These are phyloP conservation scores for Pholiota molesta DNA, from an alignment of 768 basidiomycete species.

Conservation along the genomic window DNA sequence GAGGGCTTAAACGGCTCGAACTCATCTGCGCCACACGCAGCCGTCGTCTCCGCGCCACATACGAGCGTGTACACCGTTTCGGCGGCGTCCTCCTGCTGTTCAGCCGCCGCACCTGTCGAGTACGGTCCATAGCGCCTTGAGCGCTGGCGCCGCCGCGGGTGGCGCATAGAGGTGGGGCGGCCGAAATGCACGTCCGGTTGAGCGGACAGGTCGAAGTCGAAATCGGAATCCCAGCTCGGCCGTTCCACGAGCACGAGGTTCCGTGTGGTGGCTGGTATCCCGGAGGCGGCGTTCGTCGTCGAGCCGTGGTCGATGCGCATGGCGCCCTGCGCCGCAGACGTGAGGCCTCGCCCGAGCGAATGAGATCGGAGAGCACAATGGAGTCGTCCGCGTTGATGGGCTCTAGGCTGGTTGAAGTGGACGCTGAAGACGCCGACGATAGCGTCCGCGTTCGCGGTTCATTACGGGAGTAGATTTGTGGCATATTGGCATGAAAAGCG, in stretches of 20 bases:
- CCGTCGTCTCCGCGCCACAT: slow-evolving; percentile 28
- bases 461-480: slow-evolving; percentile 16
- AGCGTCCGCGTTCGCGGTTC: slow-evolving; percentile 7
- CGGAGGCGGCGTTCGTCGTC: slow-evolving; percentile 4
- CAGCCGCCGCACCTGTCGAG: slow-evolving; percentile 8
- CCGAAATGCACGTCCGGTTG: slow-evolving; percentile 1
- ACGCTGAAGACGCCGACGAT: slow-evolving; percentile 8
- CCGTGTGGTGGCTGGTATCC: slow-evolving; percentile 11
- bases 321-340: slow-evolving; percentile 74
- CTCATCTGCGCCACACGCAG: slow-evolving; percentile 15
- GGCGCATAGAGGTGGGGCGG: slow-evolving; percentile 4
- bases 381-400: slow-evolving; percentile 59
- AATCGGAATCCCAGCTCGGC: slow-evolving; percentile 25
- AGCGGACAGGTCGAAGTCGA: slow-evolving; percentile 17
- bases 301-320: slow-evolving; percentile 56
- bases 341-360: slow-evolving; percentile 76
- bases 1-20: slow-evolving; percentile 34
- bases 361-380: slow-evolving; percentile 72
- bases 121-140: slow-evolving; percentile 23
- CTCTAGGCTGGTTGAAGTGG: slow-evolving; percentile 9
- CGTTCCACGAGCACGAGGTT: slow-evolving; percentile 21
- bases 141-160: slow-evolving; percentile 14
- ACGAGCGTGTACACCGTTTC: slow-evolving; percentile 31
- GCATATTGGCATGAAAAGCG: slow-evolving; percentile 10
- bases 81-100: slow-evolving; percentile 18